These are phyloP conservation scores for Maudiozyma serrabonitensis DNA, from an alignment of 805 yeast species.

Conservation along the genomic window DNA sequence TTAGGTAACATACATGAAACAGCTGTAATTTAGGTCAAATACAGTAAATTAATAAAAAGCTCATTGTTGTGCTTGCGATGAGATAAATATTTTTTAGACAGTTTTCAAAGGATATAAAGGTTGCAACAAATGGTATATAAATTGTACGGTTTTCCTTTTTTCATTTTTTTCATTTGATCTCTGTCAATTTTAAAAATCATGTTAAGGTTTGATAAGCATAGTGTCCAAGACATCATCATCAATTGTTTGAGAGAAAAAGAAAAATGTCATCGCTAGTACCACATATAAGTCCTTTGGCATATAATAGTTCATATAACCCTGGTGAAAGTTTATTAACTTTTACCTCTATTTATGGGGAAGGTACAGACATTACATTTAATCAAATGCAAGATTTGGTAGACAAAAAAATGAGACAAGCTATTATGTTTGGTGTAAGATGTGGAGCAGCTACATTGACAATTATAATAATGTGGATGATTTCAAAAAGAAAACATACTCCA, in stretches of 20 bases:
- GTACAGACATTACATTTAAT: slow-evolving; percentile 29
- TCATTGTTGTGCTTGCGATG: background rate
- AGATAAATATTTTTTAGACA: background rate
- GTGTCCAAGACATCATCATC: background rate
- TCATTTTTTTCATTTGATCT: no score
- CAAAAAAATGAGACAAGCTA: slow-evolving; percentile 30
- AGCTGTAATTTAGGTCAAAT: background rate
- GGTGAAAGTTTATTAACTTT: slow-evolving; percentile 28
- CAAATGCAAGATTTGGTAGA: slow-evolving; percentile 35
- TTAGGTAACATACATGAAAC: slow-evolving; percentile 18
- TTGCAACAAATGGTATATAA: background rate
- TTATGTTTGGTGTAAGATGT: slow-evolving; percentile 47
- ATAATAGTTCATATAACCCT: slow-evolving; percentile 21
- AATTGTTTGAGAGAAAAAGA: background rate
- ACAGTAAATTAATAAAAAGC: no score
- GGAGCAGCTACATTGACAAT: slow-evolving; percentile 45
- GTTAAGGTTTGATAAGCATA: no score
- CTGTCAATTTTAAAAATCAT: no score
- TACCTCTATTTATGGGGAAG: slow-evolving; percentile 35
- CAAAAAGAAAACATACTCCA: slow-evolving; percentile 50
- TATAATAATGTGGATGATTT: slow-evolving; percentile 38
- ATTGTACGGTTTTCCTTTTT: background rate
- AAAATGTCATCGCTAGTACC: slow-evolving; percentile 3
- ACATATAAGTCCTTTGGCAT: slow-evolving; percentile 9
- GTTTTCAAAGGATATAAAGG: background rate